phyloP scores from a whole-genome alignment of 2,329 filamentous ascomycete species.

The Fusarium tuaranense region DNA sequence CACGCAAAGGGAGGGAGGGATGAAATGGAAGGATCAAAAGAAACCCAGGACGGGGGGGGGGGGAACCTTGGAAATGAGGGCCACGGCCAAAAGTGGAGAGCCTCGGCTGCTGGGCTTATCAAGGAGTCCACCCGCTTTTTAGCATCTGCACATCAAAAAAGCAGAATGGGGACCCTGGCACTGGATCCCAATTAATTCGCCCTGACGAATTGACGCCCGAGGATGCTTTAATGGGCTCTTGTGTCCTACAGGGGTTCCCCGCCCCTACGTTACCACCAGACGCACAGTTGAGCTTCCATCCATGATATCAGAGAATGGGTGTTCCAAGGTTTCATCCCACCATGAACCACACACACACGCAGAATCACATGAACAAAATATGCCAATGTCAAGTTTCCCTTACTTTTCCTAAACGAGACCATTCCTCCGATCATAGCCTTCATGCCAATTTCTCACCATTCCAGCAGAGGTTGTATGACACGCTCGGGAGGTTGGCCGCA shows the following conservation, averaged over 20 bases:
- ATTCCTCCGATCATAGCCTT: neutral
- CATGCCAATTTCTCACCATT: neutral
- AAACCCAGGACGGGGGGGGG: neutral
- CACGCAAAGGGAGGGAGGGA: conserved; percentile 17
- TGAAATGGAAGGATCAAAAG: conserved; percentile 34
- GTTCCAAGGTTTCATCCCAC: conserved; percentile 3
- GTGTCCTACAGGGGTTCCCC: conserved; percentile 33
- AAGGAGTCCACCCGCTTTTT: conserved; percentile 6
- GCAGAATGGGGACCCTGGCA: conserved; percentile 11
- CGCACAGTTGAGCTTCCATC: conserved; percentile 7
- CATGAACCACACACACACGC: neutral
- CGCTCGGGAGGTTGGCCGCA: neutral
- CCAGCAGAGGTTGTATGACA: neutral
- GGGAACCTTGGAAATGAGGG: conserved; percentile 37
- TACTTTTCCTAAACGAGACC: neutral
- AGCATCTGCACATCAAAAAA: conserved; percentile 14
- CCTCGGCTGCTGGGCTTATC: conserved; percentile 32
- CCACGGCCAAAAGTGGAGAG: conserved; percentile 32
- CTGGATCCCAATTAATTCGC: conserved; percentile 35
- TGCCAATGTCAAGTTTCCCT: neutral
- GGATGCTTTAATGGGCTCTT: neutral
- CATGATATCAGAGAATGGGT: conserved; percentile 1
- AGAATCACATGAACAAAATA: neutral
- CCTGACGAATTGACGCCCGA: conserved; percentile 20
- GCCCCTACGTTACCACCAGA: conserved; percentile 16